These are phyloP conservation scores for Haplosporangium sp. DNA, from an alignment of 371 early-diverging fungal genomes.

Conservation along the genomic window DNA sequence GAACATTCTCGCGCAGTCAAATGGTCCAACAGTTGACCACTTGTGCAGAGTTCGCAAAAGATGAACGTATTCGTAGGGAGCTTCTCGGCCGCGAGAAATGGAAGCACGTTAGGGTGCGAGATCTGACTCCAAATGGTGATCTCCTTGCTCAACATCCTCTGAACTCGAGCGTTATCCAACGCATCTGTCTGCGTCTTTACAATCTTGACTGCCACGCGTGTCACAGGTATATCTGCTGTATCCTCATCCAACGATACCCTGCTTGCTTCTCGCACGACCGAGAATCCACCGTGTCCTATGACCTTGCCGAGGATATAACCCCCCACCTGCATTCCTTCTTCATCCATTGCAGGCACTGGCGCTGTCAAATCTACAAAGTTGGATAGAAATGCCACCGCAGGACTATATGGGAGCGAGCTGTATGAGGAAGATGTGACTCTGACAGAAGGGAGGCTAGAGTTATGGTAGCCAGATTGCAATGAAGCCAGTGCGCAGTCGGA, in stretches of 20 bases:
- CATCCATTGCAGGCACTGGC: slow-evolving; percentile 65
- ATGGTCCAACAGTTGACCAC: slow-evolving; percentile 61
- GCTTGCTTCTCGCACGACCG: slow-evolving; percentile 73
- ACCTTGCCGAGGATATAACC: slow-evolving; percentile 69
- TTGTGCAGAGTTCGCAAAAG: slow-evolving; percentile 74
- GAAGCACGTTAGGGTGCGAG: slow-evolving; percentile 74
- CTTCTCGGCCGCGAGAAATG: slow-evolving; percentile 71
- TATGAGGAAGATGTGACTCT: slow-evolving; percentile 60
- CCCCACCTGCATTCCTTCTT: slow-evolving; percentile 76
- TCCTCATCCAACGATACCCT: slow-evolving; percentile 43
- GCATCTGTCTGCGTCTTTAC: slow-evolving; percentile 54
- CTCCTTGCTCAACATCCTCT: slow-evolving; percentile 57
- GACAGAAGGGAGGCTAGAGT: slow-evolving; percentile 4
- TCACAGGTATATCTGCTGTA: slow-evolving; percentile 27
- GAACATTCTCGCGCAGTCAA: slow-evolving; percentile 3
- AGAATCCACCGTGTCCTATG: slow-evolving; percentile 81
- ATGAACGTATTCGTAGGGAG: slow-evolving; percentile 73
- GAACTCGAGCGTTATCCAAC: slow-evolving; percentile 35
- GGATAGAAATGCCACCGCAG: slow-evolving; percentile 72
- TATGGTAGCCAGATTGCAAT: neutral
- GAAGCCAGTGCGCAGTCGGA: neutral
- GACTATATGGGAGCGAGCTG: slow-evolving; percentile 62
- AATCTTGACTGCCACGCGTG: slow-evolving; percentile 68
- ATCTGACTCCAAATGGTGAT: slow-evolving; percentile 77
- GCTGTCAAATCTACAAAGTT: slow-evolving; percentile 64